Base-by-base conservation (phyloP, 805 yeast genomes). In the Candida cerambycidarum region DNA sequence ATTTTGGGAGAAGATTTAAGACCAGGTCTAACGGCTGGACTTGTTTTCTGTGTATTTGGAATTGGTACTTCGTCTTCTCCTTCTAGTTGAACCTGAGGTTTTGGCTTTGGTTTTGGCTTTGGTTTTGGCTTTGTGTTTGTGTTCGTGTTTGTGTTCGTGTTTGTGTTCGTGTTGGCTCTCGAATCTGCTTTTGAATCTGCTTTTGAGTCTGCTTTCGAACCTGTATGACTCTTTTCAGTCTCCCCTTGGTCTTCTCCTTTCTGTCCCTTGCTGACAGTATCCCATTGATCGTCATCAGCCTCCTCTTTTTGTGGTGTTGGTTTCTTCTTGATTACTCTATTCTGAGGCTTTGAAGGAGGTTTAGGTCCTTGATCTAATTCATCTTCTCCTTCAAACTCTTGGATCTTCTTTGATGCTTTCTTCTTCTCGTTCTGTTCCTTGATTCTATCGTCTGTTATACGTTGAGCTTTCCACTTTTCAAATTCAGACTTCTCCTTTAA, bases 381-480 rank as follows among this genome's bases (percentile, higher is more conserved):
- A 17, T 24, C 23, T 3, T 16, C n/a, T 12, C 18, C 39, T 4
- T 25, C 24, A 17, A 32, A 32, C 25, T 32, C 35, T 12, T 32
- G 9, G 9, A 18, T 4, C 15, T 18, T 35, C 31, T 6, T 24
- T 14, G 32, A 5, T 7, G 29, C n/a, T 9, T 13, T 13, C 18
- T 3, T 11, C 15, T 17, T 23, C 38, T 24, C 23, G 9, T 31
- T 37, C 28, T 38, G 29, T n/a, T 25, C n/a, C 13, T 19, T 25
- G 25, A 6, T 29, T 27, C 4, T 33, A 19, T 16, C 27, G 14
- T 11, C 19, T 8, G 28, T 24, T 9, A 37, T 41, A 18, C 38
- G 35, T 23, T 33, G 32, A 6, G 39, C 29, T 39, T 41, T 47
- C 51, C 48, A 47, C 21, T 42, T 15, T 5, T 13, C 31, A 25